Percentiles rank a stretch among this genome's conserved stretches.
Evolutionary conservation across 768 basidiomycete genomes (phyloP).

Genomic region (Pleurotus platypus): DNA sequence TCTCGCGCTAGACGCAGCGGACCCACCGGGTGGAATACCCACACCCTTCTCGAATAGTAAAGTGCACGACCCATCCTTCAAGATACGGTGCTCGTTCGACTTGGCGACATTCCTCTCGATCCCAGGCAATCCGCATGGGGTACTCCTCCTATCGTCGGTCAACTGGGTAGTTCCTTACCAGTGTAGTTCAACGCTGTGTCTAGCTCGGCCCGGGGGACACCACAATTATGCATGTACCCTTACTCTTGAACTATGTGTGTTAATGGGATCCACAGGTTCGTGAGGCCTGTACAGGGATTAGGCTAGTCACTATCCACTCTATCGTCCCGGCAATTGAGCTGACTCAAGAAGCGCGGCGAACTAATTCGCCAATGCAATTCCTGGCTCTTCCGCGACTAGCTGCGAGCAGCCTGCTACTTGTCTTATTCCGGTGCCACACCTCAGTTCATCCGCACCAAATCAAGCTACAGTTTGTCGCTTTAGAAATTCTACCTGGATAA

Average conservation of each 20-base stretch:
- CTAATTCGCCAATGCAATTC: not conserved
- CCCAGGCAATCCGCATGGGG: not conserved
- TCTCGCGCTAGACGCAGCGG: not conserved
- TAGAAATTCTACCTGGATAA: too few species aligned
- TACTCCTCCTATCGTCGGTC: not conserved
- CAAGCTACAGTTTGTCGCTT: too few species aligned
- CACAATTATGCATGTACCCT: conserved; percentile 1
- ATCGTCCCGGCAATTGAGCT: not conserved
- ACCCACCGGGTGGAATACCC: too few species aligned
- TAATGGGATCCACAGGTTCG: not conserved
- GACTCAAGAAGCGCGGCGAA: too few species aligned
- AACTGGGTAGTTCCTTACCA: not conserved
- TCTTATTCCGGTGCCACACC: not conserved
- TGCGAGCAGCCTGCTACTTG: not conserved
- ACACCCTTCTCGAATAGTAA: too few species aligned
- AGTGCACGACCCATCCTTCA: too few species aligned
- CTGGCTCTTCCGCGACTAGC: not conserved
- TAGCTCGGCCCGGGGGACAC: not conserved
- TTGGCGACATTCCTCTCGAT: not conserved
- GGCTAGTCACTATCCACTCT: not conserved
- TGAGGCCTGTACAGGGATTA: not conserved
- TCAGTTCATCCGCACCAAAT: too few species aligned
- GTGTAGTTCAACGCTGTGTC: not conserved
- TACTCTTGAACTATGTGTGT: not conserved
- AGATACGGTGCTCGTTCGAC: too few species aligned